phyloP scores from a whole-genome alignment of 208 protist species.

The Leishmania arabica region DNA sequence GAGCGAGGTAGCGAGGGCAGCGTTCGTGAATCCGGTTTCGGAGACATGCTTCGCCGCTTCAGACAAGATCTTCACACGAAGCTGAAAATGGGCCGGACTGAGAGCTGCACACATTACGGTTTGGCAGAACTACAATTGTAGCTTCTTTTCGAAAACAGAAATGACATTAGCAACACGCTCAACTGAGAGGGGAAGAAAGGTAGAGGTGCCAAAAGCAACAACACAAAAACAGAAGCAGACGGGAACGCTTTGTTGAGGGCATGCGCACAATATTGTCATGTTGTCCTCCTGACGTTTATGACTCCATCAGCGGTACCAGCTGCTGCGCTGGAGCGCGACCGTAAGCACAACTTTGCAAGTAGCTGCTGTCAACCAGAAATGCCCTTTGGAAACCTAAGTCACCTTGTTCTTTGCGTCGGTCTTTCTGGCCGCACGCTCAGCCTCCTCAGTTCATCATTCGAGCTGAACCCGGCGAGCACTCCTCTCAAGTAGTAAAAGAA shows the following conservation, averaged over 20 bases:
- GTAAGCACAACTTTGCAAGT: background rate
- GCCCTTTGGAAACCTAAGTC: background rate
- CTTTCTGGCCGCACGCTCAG: background rate
- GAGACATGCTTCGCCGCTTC: slow-evolving; percentile 44
- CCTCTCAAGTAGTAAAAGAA: background rate
- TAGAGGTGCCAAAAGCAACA: background rate
- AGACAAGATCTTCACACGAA: slow-evolving; percentile 41
- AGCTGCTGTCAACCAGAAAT: background rate
- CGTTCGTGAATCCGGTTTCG: slow-evolving; percentile 46
- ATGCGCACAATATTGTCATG: background rate
- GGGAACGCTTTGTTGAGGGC: background rate
- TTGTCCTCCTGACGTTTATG: background rate
- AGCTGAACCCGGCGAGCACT: background rate
- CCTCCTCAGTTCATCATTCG: too few species aligned
- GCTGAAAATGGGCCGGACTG: slow-evolving; percentile 20
- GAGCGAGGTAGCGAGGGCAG: slow-evolving; percentile 30
- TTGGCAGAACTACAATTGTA: background rate
- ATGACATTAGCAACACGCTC: background rate
- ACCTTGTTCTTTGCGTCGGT: background rate
- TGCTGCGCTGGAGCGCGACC: background rate
- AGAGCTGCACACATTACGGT: slow-evolving; percentile 29
- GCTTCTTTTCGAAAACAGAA: background rate
- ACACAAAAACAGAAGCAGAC: background rate
- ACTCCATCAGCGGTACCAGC: background rate
- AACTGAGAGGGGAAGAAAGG: background rate